Percentiles rank a stretch among this genome's conserved stretches.
Evolutionary conservation across 345 rosid genomes (phyloP).

Genomic region (Eucalyptus microcorys): DNA sequence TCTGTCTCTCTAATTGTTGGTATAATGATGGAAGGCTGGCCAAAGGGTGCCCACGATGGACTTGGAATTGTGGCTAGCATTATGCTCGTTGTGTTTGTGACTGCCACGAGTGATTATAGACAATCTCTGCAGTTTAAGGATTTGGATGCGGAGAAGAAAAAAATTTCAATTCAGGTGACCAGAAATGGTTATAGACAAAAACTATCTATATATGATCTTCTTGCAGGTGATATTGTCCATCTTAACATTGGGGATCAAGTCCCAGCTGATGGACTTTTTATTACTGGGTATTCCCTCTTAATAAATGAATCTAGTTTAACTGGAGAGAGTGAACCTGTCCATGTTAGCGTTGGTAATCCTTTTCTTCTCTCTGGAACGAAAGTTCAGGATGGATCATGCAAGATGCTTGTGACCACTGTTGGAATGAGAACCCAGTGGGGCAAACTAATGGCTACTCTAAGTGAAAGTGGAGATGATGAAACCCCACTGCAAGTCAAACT

Average conservation of each 20-base stretch:
- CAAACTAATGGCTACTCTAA: conserved; percentile 71
- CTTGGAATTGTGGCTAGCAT: conserved; percentile 62
- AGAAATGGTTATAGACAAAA: conserved; percentile 43
- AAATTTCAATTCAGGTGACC: conserved; percentile 47
- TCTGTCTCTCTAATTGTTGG: conserved; percentile 54
- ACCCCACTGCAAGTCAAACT: conserved; percentile 85
- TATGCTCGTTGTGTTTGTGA: conserved; percentile 56
- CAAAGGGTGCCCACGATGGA: conserved; percentile 69
- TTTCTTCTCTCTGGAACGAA: conserved; percentile 72
- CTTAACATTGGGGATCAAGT: conserved; percentile 69
- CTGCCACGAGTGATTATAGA: conserved; percentile 63
- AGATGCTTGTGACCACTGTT: conserved; percentile 77
- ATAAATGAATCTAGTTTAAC: conserved; percentile 67
- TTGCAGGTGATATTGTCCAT: conserved; percentile 68
- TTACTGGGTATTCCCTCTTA: conserved; percentile 41
- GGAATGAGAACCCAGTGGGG: conserved; percentile 96
- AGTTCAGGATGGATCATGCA: conserved; percentile 69
- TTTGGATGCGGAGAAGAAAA: conserved; percentile 52
- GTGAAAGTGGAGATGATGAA: conserved; percentile 68
- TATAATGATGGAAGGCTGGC: conserved; percentile 66
- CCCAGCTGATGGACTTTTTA: conserved; percentile 72
- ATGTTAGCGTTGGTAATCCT: conserved; percentile 25
- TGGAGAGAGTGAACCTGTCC: conserved; percentile 56
- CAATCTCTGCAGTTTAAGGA: conserved; percentile 66
- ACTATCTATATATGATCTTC: conserved; percentile 58